These are phyloP conservation scores for Fistulifera solaris DNA, from an alignment of 108 stramenopile genomes.

Conservation along the genomic window DNA sequence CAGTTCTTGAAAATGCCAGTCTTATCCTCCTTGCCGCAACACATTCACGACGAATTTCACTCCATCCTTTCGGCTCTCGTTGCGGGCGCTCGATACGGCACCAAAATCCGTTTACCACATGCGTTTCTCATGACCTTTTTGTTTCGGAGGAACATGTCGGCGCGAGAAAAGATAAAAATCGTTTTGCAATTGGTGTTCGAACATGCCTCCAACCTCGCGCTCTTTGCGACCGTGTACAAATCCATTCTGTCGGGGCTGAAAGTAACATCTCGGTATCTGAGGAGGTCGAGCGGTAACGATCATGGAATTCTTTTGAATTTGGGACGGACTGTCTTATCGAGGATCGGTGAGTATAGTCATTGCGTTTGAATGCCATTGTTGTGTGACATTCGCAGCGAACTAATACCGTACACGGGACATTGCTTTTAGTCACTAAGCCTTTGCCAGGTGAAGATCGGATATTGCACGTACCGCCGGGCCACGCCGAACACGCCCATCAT, in stretches of 20 bases:
- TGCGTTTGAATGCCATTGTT: too few relatives aligned
- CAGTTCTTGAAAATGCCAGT: too few relatives aligned
- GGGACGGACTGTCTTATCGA: slow-evolving; percentile 10
- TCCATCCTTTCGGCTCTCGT: slow-evolving; percentile 59
- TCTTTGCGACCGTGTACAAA: slow-evolving; percentile 81
- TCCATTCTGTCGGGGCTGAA: slow-evolving; percentile 48
- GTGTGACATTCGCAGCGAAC: too few relatives aligned
- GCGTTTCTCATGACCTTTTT: slow-evolving; percentile 73
- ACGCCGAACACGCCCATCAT: slow-evolving; percentile 63
- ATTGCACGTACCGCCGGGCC: slow-evolving; percentile 25
- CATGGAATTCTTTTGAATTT: slow-evolving; percentile 8
- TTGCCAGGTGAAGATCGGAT: slow-evolving; percentile 5
- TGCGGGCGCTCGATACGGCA: slow-evolving; percentile 68
- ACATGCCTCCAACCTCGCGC: slow-evolving; percentile 63
- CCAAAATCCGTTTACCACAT: slow-evolving; percentile 79
- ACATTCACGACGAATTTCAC: slow-evolving; percentile 34
- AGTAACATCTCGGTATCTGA: slow-evolving; percentile 21
- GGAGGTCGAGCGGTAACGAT: not conserved
- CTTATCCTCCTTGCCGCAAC: too few relatives aligned
- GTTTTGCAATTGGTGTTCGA: slow-evolving; percentile 46
- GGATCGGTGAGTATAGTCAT: slow-evolving; percentile 25
- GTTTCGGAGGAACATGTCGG: slow-evolving; percentile 47
- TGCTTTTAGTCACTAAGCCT: slow-evolving; percentile 14
- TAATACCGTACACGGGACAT: not conserved
- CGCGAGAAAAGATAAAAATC: slow-evolving; percentile 36